Evolutionary conservation across 805 yeast genomes (phyloP), one percentile per base, ranked within the genome.

Genomic region (Zygoascus flipseniorum): DNA sequence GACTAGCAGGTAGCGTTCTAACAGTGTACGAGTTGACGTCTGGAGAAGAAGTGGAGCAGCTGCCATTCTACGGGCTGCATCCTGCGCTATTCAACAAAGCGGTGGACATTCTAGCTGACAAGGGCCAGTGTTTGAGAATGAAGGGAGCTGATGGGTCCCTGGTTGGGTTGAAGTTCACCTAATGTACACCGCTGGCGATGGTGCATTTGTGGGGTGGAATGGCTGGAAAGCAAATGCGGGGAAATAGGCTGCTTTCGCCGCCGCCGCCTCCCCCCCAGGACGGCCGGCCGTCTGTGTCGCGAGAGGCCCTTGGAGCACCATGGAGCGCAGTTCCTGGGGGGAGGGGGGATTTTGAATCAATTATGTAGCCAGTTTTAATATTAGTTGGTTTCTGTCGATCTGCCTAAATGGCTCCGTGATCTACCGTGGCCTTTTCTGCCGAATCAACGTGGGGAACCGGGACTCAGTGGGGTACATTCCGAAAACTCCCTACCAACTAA

Each of bases 21-120:
- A 92, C 98, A 0, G 67, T 89, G 14, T 89, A 86, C 66, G 98
- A 92, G 68, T 66, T 92, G 39, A 73, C 83, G 0, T 78, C 80
- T 54, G 84, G 86, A 51, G 92, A 85, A 46, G 67, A 78, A 51
- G 77, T 80, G 1, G 54, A 65, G 1, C 72, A 75, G 5, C 80
- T 82, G 61, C 84, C 78, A 45, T 82, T 90, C 60, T 75, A 75
- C 52, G 80, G 80, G 13, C 76, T 89, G 59, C 89, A 86, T 59
- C 72, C 77, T 39, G 63, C 65, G 13, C 62, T 88, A 13, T 67
- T 90, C 54, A 71, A 75, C 10, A 70, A 71, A 56, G 80, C 84
- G 1, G 64, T 89, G 16, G 79, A 77, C 28, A 72, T 76, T 0
- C 68, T 92, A 58, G 82, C 79, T 10, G 80, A 80, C 53, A 77